These are phyloP conservation scores for Gomphus bonarii DNA, from an alignment of 1,284 basidiomycete species.

Conservation along the genomic window DNA sequence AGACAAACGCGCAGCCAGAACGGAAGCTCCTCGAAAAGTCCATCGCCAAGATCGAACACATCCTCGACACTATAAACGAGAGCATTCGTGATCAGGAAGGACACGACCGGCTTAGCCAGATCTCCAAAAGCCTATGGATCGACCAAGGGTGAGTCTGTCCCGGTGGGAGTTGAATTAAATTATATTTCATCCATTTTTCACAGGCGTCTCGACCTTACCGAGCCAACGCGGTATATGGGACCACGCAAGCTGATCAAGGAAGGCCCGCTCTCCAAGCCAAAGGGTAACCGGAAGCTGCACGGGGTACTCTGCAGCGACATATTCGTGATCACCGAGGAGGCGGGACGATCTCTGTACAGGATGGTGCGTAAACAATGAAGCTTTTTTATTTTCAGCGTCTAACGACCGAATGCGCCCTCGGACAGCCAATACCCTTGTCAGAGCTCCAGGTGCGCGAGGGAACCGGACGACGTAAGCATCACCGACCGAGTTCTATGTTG, in stretches of 20 bases:
- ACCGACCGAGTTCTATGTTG: background rate
- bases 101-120: slow-evolving; percentile 53
- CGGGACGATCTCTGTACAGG: slow-evolving; percentile 60
- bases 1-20: slow-evolving; percentile 61
- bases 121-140: slow-evolving; percentile 79
- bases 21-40: slow-evolving; percentile 43
- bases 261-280: slow-evolving; percentile 70
- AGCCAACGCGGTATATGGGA: slow-evolving; percentile 75
- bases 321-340: slow-evolving; percentile 65
- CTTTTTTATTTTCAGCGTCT: no score
- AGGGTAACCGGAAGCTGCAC: slow-evolving; percentile 71
- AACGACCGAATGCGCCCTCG: no score
- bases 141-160: slow-evolving; percentile 58
- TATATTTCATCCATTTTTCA: no score
- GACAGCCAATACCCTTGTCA: slow-evolving; percentile 62
- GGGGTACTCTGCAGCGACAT: slow-evolving; percentile 78
- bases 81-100: slow-evolving; percentile 81
- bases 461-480: slow-evolving; percentile 26
- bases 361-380: slow-evolving; percentile 65
- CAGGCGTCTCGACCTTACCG: slow-evolving; percentile 83
- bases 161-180: background rate
- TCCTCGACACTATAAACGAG: slow-evolving; percentile 82
- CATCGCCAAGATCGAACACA: slow-evolving; percentile 56
- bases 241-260: slow-evolving; percentile 70
- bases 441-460: slow-evolving; percentile 49